phyloP scores from a whole-genome alignment of 441 rosid species.

The Adansonia rubrostipa region DNA sequence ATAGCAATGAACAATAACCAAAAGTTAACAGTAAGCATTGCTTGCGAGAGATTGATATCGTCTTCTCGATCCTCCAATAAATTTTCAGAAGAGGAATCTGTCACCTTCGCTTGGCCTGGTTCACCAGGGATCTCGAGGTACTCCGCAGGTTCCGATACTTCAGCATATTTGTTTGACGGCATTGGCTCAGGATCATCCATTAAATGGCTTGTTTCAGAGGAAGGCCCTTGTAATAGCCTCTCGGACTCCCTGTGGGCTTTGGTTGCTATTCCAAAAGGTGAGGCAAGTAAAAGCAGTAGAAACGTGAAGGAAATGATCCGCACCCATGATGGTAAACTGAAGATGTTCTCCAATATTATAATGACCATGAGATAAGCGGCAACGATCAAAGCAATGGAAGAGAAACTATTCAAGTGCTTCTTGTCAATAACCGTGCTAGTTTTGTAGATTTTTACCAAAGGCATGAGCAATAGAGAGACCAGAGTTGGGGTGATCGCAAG shows the following conservation, averaged over 20 bases:
- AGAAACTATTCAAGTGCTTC: slow-evolving; percentile 61
- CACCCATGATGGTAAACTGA: slow-evolving; percentile 40
- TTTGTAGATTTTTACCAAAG: slow-evolving; percentile 45
- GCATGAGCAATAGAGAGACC: slow-evolving; percentile 50
- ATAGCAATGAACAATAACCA: slow-evolving; percentile 83
- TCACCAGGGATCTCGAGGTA: slow-evolving; percentile 35
- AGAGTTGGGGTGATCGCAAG: slow-evolving; percentile 54
- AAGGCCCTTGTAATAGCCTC: slow-evolving; percentile 33
- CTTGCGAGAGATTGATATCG: slow-evolving; percentile 55
- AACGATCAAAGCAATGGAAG: slow-evolving; percentile 46
- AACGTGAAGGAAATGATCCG: slow-evolving; percentile 39
- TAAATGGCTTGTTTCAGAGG: slow-evolving; percentile 32
- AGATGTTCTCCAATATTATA: slow-evolving; percentile 47
- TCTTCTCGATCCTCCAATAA: slow-evolving; percentile 30
- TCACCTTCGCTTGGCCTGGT: slow-evolving; percentile 24
- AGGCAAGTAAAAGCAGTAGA: slow-evolving; percentile 49
- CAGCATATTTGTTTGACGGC: slow-evolving; percentile 7
- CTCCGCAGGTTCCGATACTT: neutral
- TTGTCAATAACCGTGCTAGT: slow-evolving; percentile 44
- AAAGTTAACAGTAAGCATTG: slow-evolving; percentile 60
- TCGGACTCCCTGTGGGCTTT: slow-evolving; percentile 44
- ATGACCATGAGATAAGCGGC: slow-evolving; percentile 61
- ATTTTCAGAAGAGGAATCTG: slow-evolving; percentile 22
- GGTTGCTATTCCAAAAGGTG: slow-evolving; percentile 48
- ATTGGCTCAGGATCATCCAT: slow-evolving; percentile 39